Base-by-base conservation (phyloP, 2,329 filamentous ascomycete species). In the Escovopsis sp. region DNA sequence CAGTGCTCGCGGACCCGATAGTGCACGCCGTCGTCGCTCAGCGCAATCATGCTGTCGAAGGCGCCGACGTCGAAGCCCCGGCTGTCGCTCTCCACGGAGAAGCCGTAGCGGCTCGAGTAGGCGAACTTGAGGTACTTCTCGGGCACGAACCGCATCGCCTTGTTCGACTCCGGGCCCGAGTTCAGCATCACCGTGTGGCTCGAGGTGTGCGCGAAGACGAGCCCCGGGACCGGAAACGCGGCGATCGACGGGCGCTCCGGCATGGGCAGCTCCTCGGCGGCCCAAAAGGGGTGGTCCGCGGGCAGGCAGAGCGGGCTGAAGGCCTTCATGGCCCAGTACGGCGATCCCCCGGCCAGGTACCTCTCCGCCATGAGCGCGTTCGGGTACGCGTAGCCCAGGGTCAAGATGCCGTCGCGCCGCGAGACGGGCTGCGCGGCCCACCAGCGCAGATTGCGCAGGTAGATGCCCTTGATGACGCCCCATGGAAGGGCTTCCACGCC, bases 391-490 rank as follows among this genome's bases (percentile, higher is more conserved):
- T 41, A 41, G n/a, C 39, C 39, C 20, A 41, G 39, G n/a, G 39
- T 35, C 25, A 41, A 15, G 16, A 41, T 41, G n/a, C 39, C 39
- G 30, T 41, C 39, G n/a, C 32, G 41, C 7, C 41, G 32, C 7
- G 41, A 39, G 16, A 43, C 11, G 11, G 41, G 41, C 12, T 43
- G 41, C 10, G 36, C 31, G 10, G 31, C 37, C 41, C 41, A 43
- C 41, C 41, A 43, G 20, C 41, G 41, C 8, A 43, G 25, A 9
- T 43, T 43, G 31, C 41, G 41, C 20, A 43, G 37, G 39, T 39
- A 43, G n/a, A 43, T 15, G 14, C 41, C 41, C 37, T 43, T 43
- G 37, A 43, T 43, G 14, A 43, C 41, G 9, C 41, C 41, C 41
- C 41, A 43, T 24, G 41, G 41, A 13, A 43, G 20, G 33, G 41